Conservation (phyloP, 768 basidiomycete species). For the Sistotremastrum suecicum region DNA sequence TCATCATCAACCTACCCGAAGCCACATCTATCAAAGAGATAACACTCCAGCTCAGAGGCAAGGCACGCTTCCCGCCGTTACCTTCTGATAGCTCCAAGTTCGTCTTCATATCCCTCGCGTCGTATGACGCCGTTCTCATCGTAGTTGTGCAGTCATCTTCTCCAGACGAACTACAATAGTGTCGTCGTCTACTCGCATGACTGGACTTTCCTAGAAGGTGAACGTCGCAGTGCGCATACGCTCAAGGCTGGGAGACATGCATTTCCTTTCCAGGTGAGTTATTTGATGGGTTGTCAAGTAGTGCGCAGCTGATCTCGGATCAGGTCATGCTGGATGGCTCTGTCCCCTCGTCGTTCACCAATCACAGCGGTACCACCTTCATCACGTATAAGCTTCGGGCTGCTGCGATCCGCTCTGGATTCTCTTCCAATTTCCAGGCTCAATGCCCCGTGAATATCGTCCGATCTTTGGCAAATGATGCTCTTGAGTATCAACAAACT, state of each 20-base stretch:
- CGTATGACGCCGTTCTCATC: background rate
- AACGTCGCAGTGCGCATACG: constrained; percentile 65
- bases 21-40: constrained; percentile 75
- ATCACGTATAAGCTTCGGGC: constrained; percentile 87
- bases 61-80: constrained; percentile 53
- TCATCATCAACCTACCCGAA: constrained; percentile 69
- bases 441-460: constrained; percentile 48
- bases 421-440: constrained; percentile 51
- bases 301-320: too few species aligned
- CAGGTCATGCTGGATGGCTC: constrained; percentile 65
- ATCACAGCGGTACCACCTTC: constrained; percentile 40
- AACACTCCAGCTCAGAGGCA: constrained; percentile 73
- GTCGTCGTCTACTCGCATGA: constrained; percentile 69
- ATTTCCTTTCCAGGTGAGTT: constrained; percentile 63
- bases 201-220: constrained; percentile 86
- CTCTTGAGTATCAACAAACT: constrained; percentile 91
- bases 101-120: constrained; percentile 6
- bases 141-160: constrained; percentile 5
- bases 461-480: constrained; percentile 63
- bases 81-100: constrained; percentile 42
- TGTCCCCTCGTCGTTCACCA: constrained; percentile 64
- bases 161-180: constrained; percentile 18
- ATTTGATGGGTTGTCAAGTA: too few species aligned
- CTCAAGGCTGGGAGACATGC: constrained; percentile 91
- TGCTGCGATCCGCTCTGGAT: constrained; percentile 62